Conservation (phyloP, 148 eudicot genomes). For the Spergularia marina region DNA sequence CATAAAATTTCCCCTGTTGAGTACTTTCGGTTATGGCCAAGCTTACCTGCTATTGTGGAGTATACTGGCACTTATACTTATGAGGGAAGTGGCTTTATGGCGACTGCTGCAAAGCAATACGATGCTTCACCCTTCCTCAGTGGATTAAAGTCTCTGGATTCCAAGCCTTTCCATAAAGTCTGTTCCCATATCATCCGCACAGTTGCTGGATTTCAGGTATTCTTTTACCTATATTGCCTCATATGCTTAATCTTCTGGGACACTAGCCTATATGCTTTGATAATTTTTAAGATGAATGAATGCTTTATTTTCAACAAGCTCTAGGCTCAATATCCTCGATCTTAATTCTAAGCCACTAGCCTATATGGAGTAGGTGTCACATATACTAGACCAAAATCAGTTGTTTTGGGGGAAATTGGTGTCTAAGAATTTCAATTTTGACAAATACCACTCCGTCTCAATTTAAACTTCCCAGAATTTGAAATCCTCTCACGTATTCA, state of each 20-base stretch:
- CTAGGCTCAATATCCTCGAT: too few species aligned
- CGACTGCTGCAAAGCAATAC: slow-evolving; percentile 97
- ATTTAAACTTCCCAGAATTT: too few species aligned
- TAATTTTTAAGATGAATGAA: too few species aligned
- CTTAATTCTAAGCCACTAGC: too few species aligned
- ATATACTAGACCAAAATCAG: too few species aligned
- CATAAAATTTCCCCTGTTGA: slow-evolving; percentile 97
- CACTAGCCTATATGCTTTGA: too few species aligned
- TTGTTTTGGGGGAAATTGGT: too few species aligned
- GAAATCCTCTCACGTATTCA: too few species aligned
- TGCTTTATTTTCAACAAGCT: too few species aligned
- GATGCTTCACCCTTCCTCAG: slow-evolving; percentile 91
- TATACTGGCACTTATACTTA: slow-evolving; percentile 88
- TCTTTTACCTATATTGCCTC: not conserved
- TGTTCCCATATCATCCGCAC: slow-evolving; percentile 95
- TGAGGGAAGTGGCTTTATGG: slow-evolving; percentile 97
- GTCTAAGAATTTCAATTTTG: too few species aligned
- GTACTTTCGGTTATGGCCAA: slow-evolving; percentile 95
- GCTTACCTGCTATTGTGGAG: slow-evolving; percentile 95
- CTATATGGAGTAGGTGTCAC: too few species aligned
- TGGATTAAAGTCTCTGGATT: slow-evolving; percentile 77
- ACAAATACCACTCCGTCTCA: too few species aligned
- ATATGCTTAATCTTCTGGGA: not conserved
- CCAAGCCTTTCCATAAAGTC: slow-evolving; percentile 96
- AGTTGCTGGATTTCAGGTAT: slow-evolving; percentile 92